phyloP scores from a whole-genome alignment of 192 early-diverging fungal genomes.

The Backusella circina region DNA sequence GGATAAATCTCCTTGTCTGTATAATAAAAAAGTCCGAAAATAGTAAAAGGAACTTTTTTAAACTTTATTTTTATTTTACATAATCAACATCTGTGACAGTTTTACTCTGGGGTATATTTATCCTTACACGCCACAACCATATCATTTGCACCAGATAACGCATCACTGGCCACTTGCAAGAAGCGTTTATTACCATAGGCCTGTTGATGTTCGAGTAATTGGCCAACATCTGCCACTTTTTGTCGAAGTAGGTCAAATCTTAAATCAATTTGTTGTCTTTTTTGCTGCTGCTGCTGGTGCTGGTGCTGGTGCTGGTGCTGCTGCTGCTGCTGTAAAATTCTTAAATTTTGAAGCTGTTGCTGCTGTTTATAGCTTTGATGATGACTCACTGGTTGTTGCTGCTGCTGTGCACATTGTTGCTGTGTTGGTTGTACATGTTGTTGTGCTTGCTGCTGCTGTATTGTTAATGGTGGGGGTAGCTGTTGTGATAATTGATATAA shows the following conservation, averaged over 20 bases:
- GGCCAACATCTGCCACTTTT: slow-evolving; percentile 17
- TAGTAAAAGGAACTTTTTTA: neutral
- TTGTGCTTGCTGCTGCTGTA: neutral
- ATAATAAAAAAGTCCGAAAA: neutral
- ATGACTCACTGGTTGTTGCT: neutral
- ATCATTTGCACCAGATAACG: slow-evolving; percentile 22
- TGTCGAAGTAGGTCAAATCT: slow-evolving; percentile 23
- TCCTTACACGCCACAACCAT: slow-evolving; percentile 22
- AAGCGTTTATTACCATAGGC: slow-evolving; percentile 18
- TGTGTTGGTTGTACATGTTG: neutral
- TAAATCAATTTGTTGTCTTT: slow-evolving; percentile 15
- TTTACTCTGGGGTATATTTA: neutral
- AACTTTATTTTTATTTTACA: slow-evolving; percentile 1
- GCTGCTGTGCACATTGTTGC: neutral
- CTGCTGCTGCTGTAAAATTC: neutral
- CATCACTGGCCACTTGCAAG: slow-evolving; percentile 23
- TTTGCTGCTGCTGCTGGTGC: neutral
- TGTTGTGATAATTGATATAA: neutral
- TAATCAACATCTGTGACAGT: slow-evolving; percentile 11
- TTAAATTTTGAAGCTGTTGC: slow-evolving; percentile 1
- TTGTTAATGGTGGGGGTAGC: neutral
- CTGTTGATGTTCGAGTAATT: slow-evolving; percentile 25
- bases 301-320: slow-evolving; percentile 1
- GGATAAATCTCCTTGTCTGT: neutral
- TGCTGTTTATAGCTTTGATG: neutral